Conservation (phyloP, 1,284 basidiomycete species). For the Sanghuangporus baumii region DNA sequence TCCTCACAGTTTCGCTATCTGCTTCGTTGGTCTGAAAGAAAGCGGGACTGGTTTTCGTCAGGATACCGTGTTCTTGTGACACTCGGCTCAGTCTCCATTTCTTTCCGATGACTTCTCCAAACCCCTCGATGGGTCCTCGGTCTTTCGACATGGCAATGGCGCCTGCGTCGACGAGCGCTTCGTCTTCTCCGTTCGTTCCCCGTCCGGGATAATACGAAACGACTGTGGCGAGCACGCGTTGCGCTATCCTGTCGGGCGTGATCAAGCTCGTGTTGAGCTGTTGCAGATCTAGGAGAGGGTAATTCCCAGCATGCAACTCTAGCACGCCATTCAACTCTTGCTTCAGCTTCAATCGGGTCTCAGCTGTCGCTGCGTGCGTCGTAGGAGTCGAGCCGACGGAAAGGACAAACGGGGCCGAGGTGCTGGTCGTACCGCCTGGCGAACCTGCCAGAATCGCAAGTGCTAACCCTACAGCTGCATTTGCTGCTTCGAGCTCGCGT, state of each 20-base stretch:
- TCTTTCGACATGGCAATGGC: conserved; percentile 85
- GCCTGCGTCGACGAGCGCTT: conserved; percentile 79
- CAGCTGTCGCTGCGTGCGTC: conserved; percentile 66
- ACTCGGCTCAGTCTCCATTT: conserved; percentile 71
- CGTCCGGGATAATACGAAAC: conserved; percentile 74
- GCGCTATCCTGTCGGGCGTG: conserved; percentile 49
- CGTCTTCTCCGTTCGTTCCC: conserved; percentile 53
- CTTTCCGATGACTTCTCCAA: conserved; percentile 63
- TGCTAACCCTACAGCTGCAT: conserved; percentile 58
- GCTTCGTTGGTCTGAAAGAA: conserved; percentile 2
- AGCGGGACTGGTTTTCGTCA: conserved; percentile 34
- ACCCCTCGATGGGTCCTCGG: conserved; percentile 64
- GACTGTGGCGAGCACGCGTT: conserved; percentile 67
- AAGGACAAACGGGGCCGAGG: conserved; percentile 54
- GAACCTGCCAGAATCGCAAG: conserved; percentile 38
- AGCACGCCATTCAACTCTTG: conserved; percentile 52
- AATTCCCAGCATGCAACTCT: conserved; percentile 81
- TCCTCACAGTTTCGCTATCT: conserved; percentile 33
- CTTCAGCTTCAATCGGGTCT: conserved; percentile 40
- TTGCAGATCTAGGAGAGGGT: conserved; percentile 81
- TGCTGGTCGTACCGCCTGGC: conserved; percentile 24
- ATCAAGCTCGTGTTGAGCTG: conserved; percentile 73
- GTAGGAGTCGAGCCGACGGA: conserved; percentile 86
- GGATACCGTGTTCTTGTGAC: conserved; percentile 78
- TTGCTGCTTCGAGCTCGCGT: conserved; percentile 68